A percentile compares a stretch with the other conserved stretches of the same genome.
These are phyloP conservation scores for Colletotrichum magnum DNA, from an alignment of 2,329 filamentous ascomycete species.

Conservation along the genomic window DNA sequence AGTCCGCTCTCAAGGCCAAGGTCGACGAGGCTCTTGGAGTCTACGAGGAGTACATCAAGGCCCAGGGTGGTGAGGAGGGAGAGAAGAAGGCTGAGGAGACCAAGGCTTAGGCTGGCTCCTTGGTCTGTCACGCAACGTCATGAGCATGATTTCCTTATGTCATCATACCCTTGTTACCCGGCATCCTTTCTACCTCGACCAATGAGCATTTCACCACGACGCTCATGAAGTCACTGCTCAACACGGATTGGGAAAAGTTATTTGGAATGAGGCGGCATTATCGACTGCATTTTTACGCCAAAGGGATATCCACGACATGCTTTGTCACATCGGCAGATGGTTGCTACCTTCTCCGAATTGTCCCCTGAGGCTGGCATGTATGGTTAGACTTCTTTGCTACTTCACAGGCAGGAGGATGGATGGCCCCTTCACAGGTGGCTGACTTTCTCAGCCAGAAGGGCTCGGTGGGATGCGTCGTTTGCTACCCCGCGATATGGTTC, in stretches of 20 bases:
- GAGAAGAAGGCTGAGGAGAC: slow-evolving; percentile 64
- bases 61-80: slow-evolving; percentile 71
- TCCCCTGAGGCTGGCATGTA: slow-evolving; percentile 34
- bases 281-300: slow-evolving; percentile 40
- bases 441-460: slow-evolving; percentile 38
- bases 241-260: slow-evolving; percentile 42
- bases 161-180: slow-evolving; percentile 42
- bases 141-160: slow-evolving; percentile 43
- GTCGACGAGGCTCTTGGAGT: slow-evolving; percentile 97
- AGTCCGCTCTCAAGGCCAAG: slow-evolving; percentile 90
- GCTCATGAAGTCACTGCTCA: slow-evolving; percentile 40
- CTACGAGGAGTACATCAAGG: slow-evolving; percentile 99
- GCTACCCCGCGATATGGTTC: slow-evolving; percentile 41
- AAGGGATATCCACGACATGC: slow-evolving; percentile 38
- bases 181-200: slow-evolving; percentile 38
- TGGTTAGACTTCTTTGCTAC: slow-evolving; percentile 41
- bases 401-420: slow-evolving; percentile 57
- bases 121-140: slow-evolving; percentile 38
- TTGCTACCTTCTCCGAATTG: slow-evolving; percentile 19
- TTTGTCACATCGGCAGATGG: slow-evolving; percentile 27
- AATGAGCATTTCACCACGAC: slow-evolving; percentile 33
- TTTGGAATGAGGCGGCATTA: slow-evolving; percentile 41
- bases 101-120: slow-evolving; percentile 53
- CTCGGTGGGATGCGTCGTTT: slow-evolving; percentile 40
- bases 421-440: slow-evolving; percentile 53